Percentiles rank a stretch among this genome's conserved stretches.
phyloP scores from a whole-genome alignment of 495 filamentous ascomycete species.

The Xylaria nigripes region DNA sequence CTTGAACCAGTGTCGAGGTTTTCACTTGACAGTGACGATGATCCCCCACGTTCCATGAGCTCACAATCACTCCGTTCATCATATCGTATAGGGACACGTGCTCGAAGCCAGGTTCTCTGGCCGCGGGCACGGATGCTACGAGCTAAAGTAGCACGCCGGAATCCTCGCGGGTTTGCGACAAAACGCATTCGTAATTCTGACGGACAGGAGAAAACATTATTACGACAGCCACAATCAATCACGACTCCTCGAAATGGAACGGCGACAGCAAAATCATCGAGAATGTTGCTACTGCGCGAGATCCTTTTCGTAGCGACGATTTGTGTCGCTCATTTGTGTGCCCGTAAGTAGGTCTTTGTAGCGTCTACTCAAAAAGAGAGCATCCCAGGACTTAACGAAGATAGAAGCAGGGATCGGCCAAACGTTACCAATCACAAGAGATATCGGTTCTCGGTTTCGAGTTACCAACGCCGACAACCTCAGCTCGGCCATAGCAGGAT shows the following conservation, averaged over 20 bases:
- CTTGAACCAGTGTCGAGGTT: conserved; percentile 13
- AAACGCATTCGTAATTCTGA: neutral
- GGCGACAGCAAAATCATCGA: neutral
- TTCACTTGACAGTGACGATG: conserved; percentile 18
- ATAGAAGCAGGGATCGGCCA: conserved; percentile 39
- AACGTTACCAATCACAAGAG: conserved; percentile 18
- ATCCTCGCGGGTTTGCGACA: neutral
- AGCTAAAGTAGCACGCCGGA: neutral
- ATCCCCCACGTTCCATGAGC: conserved; percentile 4
- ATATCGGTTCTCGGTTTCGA: conserved; percentile 27
- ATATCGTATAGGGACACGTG: neutral
- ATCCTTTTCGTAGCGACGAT: conserved; percentile 19
- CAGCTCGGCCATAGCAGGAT: conserved; percentile 44
- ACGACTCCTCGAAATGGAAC: neutral
- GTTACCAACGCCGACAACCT: conserved; percentile 33
- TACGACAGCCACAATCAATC: no score
- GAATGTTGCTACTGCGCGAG: neutral
- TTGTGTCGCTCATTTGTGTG: conserved; percentile 24
- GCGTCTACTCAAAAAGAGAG: conserved; percentile 21
- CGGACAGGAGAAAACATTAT: neutral
- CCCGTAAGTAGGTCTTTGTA: conserved; percentile 15
- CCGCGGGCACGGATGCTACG: neutral
- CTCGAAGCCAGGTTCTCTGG: neutral
- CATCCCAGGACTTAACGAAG: conserved; percentile 31
- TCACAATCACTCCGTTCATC: neutral